A percentile compares a stretch with the other conserved stretches of the same genome.
Conservation (phyloP, 2,329 filamentous ascomycete genomes). For the Colletotrichum lindemuthianum region DNA sequence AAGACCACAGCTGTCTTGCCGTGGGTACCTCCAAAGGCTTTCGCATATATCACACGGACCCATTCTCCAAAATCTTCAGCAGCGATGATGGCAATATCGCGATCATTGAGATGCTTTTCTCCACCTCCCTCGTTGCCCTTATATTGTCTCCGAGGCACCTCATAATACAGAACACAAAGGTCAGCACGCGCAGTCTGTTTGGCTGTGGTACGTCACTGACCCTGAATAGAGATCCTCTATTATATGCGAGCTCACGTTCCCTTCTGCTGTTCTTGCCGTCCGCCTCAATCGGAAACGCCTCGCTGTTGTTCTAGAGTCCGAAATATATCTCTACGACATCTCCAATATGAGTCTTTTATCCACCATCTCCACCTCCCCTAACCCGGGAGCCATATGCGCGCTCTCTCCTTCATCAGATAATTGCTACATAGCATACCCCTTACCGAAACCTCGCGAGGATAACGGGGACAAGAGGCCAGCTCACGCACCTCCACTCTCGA, state of each 20-base stretch:
- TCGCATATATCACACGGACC: constrained; percentile 95
- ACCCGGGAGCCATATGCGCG: constrained; percentile 89
- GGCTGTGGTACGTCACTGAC: constrained; percentile 38
- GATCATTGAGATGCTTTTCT: constrained; percentile 98
- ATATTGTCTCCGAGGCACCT: constrained; percentile 91
- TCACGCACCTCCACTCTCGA: constrained; percentile 84
- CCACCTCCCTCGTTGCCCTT: constrained; percentile 93
- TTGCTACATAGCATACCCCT: constrained; percentile 93
- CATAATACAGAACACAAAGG: constrained; percentile 98
- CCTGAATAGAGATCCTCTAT: constrained; percentile 71
- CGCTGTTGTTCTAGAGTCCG: constrained; percentile 92
- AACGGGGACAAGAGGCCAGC: constrained; percentile 70
- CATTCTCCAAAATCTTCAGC: constrained; percentile 94
- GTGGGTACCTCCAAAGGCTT: constrained; percentile 95
- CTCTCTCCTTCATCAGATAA: constrained; percentile 94
- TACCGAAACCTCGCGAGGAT: constrained; percentile 78
- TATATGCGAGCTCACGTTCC: constrained; percentile 98
- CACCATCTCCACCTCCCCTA: constrained; percentile 93
- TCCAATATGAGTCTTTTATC: constrained; percentile 96
- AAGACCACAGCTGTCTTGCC: constrained; percentile 96
- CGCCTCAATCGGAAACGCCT: constrained; percentile 94
- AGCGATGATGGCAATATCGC: constrained; percentile 95
- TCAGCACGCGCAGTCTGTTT: constrained; percentile 49
- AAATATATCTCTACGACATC: constrained; percentile 98
- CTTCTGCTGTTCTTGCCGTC: constrained; percentile 93